Percentiles rank a stretch among this genome's conserved stretches.
Evolutionary conservation across 202 grass and related monocot species (phyloP).

Genomic region (Carex arenaria): DNA sequence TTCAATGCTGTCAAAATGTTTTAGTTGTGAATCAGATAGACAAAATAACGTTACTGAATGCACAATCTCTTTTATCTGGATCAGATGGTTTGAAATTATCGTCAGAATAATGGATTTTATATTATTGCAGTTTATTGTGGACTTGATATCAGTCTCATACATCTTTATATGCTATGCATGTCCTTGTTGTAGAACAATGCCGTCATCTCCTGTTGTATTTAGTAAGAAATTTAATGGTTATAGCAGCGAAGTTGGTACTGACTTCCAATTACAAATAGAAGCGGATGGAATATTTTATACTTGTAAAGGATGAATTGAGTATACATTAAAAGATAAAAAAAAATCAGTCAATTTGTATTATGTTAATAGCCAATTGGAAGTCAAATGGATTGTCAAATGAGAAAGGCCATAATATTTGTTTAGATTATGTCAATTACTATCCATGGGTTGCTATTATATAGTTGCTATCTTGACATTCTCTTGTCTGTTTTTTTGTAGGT

Average conservation of each 20-base stretch:
- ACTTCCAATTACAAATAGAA: background rate
- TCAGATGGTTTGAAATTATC: background rate
- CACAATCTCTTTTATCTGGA: background rate
- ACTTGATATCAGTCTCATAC: background rate
- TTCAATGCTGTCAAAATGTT: background rate
- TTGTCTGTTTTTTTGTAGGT: slow-evolving; percentile 26
- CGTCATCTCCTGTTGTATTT: background rate
- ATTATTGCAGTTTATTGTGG: too few relatives aligned
- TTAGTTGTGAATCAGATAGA: background rate
- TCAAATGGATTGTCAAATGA: background rate
- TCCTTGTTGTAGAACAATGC: background rate
- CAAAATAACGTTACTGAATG: background rate
- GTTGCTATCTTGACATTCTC: background rate
- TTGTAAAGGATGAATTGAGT: background rate
- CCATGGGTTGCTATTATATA: background rate
- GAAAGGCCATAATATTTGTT: background rate
- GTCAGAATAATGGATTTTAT: background rate
- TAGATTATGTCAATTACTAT: background rate
- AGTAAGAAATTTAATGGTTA: background rate
- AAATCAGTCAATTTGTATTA: background rate
- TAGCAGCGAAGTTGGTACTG: background rate
- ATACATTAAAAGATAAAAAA: background rate
- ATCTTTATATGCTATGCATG: background rate
- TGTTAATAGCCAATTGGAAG: too few relatives aligned
- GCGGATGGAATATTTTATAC: background rate